Conservation (phyloP, 2,329 filamentous ascomycete genomes). For the Colletotrichum incanum region DNA sequence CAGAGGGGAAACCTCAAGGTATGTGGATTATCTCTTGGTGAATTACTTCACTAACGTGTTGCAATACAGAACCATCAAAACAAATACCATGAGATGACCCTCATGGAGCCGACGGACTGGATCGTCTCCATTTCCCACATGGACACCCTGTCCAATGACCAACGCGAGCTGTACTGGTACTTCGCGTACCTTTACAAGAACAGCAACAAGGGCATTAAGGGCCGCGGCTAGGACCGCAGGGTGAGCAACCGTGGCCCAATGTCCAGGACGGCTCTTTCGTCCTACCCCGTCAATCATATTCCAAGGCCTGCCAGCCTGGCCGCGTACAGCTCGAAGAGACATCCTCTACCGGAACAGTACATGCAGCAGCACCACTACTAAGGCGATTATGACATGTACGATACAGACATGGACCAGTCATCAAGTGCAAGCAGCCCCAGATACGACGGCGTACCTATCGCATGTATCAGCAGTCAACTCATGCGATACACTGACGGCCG, state of each 20-base stretch:
- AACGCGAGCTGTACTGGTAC: slow-evolving; percentile 87
- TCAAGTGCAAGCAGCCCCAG: slow-evolving; percentile 42
- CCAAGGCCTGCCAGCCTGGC: slow-evolving; percentile 36
- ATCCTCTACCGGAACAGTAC: slow-evolving; percentile 39
- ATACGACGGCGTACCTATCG: slow-evolving; percentile 27
- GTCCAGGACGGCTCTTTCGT: slow-evolving; percentile 44
- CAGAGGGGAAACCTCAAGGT: slow-evolving; percentile 95
- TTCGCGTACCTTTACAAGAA: slow-evolving; percentile 95
- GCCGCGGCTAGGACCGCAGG: slow-evolving; percentile 87
- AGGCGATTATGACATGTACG: slow-evolving; percentile 37
- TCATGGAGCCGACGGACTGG: slow-evolving; percentile 78
- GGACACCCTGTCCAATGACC: slow-evolving; percentile 74
- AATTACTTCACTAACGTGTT: background rate
- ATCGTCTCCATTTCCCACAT: slow-evolving; percentile 76
- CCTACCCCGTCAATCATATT: slow-evolving; percentile 39
- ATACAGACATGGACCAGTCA: slow-evolving; percentile 42
- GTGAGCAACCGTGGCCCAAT: slow-evolving; percentile 59
- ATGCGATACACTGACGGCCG: slow-evolving; percentile 24
- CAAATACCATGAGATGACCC: slow-evolving; percentile 86
- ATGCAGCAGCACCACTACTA: slow-evolving; percentile 35
- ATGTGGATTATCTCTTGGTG: slow-evolving; percentile 38
- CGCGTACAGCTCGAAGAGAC: slow-evolving; percentile 40
- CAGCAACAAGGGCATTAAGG: slow-evolving; percentile 98
- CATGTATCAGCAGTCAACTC: slow-evolving; percentile 31
- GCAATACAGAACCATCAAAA: slow-evolving; percentile 85